A percentile compares a stretch with the other conserved stretches of the same genome.
Evolutionary conservation across 2,329 filamentous ascomycete genomes (phyloP).

Genomic region (Didymellaceae sp.): DNA sequence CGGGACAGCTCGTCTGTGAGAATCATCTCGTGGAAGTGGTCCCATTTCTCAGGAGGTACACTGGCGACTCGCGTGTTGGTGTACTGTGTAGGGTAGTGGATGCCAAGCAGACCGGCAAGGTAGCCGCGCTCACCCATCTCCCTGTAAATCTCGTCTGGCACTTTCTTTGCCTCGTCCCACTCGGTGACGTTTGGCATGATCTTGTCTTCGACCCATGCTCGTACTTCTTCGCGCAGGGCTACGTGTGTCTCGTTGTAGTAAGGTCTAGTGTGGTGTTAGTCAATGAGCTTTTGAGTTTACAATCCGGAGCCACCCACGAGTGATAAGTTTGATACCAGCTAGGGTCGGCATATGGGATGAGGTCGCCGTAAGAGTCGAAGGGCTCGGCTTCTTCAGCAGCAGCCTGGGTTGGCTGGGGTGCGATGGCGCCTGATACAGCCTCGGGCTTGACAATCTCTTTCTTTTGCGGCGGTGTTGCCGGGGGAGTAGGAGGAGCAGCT

Average conservation of each 20-base stretch:
- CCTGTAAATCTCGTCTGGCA: constrained; percentile 90
- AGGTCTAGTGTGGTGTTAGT: too few relatives aligned
- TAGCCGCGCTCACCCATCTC: constrained; percentile 94
- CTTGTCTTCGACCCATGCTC: constrained; percentile 87
- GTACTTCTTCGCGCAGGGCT: constrained; percentile 86
- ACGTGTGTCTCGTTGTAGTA: constrained; percentile 96
- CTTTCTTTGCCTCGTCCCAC: constrained; percentile 94
- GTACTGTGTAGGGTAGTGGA: constrained; percentile 79
- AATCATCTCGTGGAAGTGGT: constrained; percentile 97
- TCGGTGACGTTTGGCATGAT: constrained; percentile 92
- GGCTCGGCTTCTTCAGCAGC: constrained; percentile 68
- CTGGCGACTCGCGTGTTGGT: constrained; percentile 74
- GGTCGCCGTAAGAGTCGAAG: constrained; percentile 81
- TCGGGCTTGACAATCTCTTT: constrained; percentile 62
- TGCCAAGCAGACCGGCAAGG: constrained; percentile 86
- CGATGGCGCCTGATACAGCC: constrained; percentile 63
- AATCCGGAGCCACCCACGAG: too few relatives aligned
- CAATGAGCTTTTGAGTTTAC: neutral
- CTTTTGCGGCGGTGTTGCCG: constrained; percentile 56
- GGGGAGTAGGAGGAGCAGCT: constrained; percentile 60
- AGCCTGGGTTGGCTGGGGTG: constrained; percentile 46
- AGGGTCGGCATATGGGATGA: constrained; percentile 91
- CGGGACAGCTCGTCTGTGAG: constrained; percentile 94
- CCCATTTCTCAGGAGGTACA: constrained; percentile 89
- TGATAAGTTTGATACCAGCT: constrained; percentile 96